Percentiles rank a stretch among this genome's conserved stretches.
Evolutionary conservation across 148 eudicot genomes (phyloP).

Genomic region (Polygonum aviculare): DNA sequence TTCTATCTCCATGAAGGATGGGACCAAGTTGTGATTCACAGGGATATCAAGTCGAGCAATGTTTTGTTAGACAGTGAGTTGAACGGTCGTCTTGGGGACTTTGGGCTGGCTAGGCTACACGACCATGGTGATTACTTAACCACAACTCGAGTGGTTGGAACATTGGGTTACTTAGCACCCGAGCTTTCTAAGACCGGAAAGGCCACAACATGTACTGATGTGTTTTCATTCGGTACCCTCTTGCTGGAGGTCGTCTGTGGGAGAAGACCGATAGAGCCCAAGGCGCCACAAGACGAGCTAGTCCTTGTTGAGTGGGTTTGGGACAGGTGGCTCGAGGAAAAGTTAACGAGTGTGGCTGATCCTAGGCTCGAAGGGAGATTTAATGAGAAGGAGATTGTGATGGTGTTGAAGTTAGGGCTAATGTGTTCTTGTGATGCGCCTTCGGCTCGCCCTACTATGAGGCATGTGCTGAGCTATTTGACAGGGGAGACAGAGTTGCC

Average conservation of each 20-base stretch:
- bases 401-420: conserved; percentile 34
- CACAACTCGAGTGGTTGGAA: conserved; percentile 50
- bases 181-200: conserved; percentile 37
- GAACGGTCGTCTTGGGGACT: conserved; percentile 52
- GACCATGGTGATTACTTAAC: conserved; percentile 42
- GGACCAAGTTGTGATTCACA: conserved; percentile 48
- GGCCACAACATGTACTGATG: conserved; percentile 44
- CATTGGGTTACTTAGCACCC: conserved; percentile 54
- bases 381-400: conserved; percentile 16
- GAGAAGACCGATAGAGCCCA: conserved; percentile 30
- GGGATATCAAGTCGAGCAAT: conserved; percentile 61
- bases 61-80: conserved; percentile 48
- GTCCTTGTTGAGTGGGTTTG: conserved; percentile 28
- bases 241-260: conserved; percentile 41
- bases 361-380: conserved; percentile 23
- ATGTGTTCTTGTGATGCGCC: conserved; percentile 25
- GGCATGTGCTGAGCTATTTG: conserved; percentile 21
- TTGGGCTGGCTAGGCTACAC: conserved; percentile 53
- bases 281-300: conserved; percentile 21
- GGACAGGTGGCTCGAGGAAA: conserved; percentile 18
- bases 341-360: conserved; percentile 21
- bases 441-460: conserved; percentile 28
- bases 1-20: conserved; percentile 46
- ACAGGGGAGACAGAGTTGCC: conserved; percentile 9
- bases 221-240: conserved; percentile 39